phyloP scores from a whole-genome alignment of 1,284 basidiomycete species.

The Inonotus obliquus region DNA sequence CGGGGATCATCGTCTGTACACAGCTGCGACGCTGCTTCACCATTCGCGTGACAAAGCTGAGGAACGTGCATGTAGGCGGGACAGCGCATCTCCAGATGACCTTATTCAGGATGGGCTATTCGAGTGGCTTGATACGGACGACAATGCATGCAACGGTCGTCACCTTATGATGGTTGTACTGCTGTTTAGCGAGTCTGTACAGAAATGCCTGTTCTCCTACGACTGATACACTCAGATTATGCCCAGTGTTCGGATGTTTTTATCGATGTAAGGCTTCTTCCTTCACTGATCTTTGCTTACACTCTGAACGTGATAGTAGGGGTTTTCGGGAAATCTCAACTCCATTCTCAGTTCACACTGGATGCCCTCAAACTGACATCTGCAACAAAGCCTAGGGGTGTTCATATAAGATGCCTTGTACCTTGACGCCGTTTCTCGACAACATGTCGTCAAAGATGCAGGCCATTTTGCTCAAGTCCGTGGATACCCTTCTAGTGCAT shows the following conservation, averaged over 20 bases:
- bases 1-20: conserved; percentile 81
- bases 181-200: conserved; percentile 77
- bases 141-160: conserved; percentile 51
- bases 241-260: conserved; percentile 57
- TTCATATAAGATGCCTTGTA: too few relatives aligned
- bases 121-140: conserved; percentile 66
- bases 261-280: too few relatives aligned
- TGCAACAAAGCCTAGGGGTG: conserved; percentile 56
- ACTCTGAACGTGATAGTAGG: background rate
- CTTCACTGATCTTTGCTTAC: conserved; percentile 39
- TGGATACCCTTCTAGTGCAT: too few relatives aligned
- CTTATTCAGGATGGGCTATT: too few relatives aligned
- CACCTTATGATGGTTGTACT: conserved; percentile 65
- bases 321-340: background rate
- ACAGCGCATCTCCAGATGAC: too few relatives aligned
- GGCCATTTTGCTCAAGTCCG: too few relatives aligned
- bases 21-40: conserved; percentile 70
- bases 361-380: conserved; percentile 50
- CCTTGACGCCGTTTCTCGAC: too few relatives aligned
- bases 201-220: conserved; percentile 76
- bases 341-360: conserved; percentile 48
- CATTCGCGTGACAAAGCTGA: conserved; percentile 64
- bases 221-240: conserved; percentile 78
- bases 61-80: too few relatives aligned
- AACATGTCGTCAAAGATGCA: too few relatives aligned